Base-by-base conservation (phyloP, 202 grass and related monocot species). In the Miscanthus sacchariflorus region DNA sequence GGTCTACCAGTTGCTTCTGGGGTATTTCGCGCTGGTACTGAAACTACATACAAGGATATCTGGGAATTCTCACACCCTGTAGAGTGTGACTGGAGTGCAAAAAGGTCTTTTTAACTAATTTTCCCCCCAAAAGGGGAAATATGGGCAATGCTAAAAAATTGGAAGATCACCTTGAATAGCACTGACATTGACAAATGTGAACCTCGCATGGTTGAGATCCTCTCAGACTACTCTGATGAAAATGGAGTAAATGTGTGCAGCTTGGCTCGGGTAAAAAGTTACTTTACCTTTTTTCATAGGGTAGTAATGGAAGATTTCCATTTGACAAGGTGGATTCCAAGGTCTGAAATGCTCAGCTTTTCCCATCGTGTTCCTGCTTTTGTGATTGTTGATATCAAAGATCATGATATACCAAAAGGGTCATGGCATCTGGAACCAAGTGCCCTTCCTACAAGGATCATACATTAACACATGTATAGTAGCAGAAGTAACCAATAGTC, bases 41-140 rank as follows among this genome's bases (percentile, higher is more conserved):
- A 88, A 68, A 93, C 85, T 69, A 43, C 74, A 72, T 79, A 79
- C 89, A 83, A 95, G 70, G 93, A 95, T 48, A 87, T 95, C 17
- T 87, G 87, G 58, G 84, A 85, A 36, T 95, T 98, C 77, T 98
- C 89, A 84, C 91, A 98, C 79, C 71, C 79, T 77, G 76, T 93
- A 65, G 86, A 90, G 74, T 98, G 89, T 74, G 91, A 93, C 68
- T 93, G 85, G 87, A 95, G 93, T 83, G 81, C 87, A 79, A 98
- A 82, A 81, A 92, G 80, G 19, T 89, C 84, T 80, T 98, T 93
- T 77, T 95, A 91, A 44, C 87, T 89, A 81, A 92, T 98, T 74
- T 98, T 93, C 68, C 93, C 95, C 7, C 88, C 85, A 88, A 93
- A 98, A 76, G 93, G 95, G 68, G 91, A 98, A 88, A 87, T 93